These are phyloP conservation scores for Penicillium fimorum DNA, from an alignment of 495 filamentous ascomycete species.

Conservation along the genomic window DNA sequence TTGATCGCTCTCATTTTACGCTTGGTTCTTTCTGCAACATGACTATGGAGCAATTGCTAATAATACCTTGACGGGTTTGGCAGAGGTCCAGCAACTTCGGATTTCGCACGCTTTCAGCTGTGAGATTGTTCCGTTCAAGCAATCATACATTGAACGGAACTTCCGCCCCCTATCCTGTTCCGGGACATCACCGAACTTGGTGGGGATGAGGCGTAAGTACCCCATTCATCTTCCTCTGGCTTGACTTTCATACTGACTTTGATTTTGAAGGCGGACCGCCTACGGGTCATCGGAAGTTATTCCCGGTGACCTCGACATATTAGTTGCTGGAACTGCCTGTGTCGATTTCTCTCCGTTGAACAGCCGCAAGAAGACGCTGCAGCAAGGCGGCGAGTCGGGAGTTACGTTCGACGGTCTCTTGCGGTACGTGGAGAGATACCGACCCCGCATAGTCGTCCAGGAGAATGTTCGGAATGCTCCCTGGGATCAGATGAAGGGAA, in stretches of 20 bases:
- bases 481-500: conserved; percentile 55
- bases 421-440: conserved; percentile 50
- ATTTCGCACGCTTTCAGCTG: conserved; percentile 71
- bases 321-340: conserved; percentile 76
- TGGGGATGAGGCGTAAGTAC: conserved; percentile 55
- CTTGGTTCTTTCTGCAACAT: not conserved
- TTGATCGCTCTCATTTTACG: not conserved
- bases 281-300: conserved; percentile 61
- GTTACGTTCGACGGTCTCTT: conserved; percentile 67
- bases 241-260: conserved; percentile 18
- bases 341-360: conserved; percentile 63
- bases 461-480: conserved; percentile 70
- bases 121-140: conserved; percentile 76
- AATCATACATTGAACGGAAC: conserved; percentile 78
- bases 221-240: conserved; percentile 3
- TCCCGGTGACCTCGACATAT: conserved; percentile 60
- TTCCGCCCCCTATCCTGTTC: conserved; percentile 63
- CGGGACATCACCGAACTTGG: conserved; percentile 66
- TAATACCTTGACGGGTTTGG: conserved; percentile 12
- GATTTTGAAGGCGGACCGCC: conserved; percentile 59
- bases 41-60: conserved; percentile 15
- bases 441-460: conserved; percentile 65
- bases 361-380: conserved; percentile 37
- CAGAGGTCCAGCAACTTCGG: conserved; percentile 7
- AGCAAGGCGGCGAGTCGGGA: conserved; percentile 62